Evolutionary conservation across 1,139 yeast species (phyloP).

Genomic region (Scheffersomyces cryptocercus): DNA sequence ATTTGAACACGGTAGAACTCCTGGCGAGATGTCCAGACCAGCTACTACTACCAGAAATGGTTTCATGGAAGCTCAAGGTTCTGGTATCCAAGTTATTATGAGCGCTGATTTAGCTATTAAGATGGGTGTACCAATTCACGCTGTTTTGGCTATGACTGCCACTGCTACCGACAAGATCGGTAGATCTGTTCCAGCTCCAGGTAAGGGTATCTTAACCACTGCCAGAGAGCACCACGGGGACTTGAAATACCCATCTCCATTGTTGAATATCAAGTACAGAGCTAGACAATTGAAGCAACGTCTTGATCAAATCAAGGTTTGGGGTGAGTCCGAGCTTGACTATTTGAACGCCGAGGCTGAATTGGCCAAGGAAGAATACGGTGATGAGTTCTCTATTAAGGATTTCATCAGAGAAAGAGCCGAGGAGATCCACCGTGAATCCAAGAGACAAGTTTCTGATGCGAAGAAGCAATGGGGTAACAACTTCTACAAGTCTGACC

Average conservation of each 20-base stretch:
- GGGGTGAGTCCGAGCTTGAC: conserved; percentile 83
- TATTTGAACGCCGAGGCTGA: conserved; percentile 48
- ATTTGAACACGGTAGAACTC: conserved; percentile 94
- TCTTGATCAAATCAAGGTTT: conserved; percentile 71
- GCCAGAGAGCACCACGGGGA: conserved; percentile 92
- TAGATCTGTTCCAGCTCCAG: conserved; percentile 99
- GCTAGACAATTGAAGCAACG: conserved; percentile 85
- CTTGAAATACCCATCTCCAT: conserved; percentile 76
- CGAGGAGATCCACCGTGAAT: conserved; percentile 84
- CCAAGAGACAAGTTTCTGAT: conserved; percentile 79
- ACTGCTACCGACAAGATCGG: conserved; percentile 99
- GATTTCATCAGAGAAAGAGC: conserved; percentile 79
- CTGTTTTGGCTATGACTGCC: conserved; percentile 89
- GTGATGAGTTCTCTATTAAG: conserved; percentile 47
- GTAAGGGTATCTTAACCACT: conserved; percentile 97
- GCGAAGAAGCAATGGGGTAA: conserved; percentile 97
- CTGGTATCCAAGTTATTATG: conserved; percentile 98
- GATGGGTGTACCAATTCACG: conserved; percentile 99
- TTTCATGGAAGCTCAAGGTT: conserved; percentile 99
- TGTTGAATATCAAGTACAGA: conserved; percentile 91
- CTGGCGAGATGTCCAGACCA: conserved; percentile 98
- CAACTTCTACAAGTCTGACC: conserved; percentile 86
- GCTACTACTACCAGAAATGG: conserved; percentile 95
- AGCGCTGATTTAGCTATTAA: conserved; percentile 87
- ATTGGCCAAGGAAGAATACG: conserved; percentile 70